phyloP scores from a whole-genome alignment of 257 asterid species.

The Linderniella brevidens region DNA sequence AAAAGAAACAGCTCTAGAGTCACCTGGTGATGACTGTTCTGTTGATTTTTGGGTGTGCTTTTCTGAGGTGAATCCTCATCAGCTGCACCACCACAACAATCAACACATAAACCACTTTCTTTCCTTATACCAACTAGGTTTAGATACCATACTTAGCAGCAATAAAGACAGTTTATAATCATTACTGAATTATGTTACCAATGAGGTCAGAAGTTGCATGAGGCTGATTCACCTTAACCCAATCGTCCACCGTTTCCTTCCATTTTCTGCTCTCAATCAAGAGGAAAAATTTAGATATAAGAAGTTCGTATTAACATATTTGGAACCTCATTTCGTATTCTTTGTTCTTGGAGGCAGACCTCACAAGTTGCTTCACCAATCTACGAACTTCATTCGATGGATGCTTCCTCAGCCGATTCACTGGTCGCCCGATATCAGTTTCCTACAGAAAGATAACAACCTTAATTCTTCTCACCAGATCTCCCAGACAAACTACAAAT shows the following conservation, averaged over 20 bases:
- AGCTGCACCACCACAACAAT: slow-evolving; percentile 50
- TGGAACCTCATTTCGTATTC: too few relatives aligned
- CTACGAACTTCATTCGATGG: slow-evolving; percentile 56
- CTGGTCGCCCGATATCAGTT: slow-evolving; percentile 82
- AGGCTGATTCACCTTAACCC: slow-evolving; percentile 71
- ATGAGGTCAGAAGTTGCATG: slow-evolving; percentile 35
- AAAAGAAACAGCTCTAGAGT: slow-evolving; percentile 12
- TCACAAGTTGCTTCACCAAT: slow-evolving; percentile 85
- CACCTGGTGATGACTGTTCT: slow-evolving; percentile 85
- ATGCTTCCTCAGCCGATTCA: slow-evolving; percentile 77
- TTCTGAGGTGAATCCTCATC: slow-evolving; percentile 97
- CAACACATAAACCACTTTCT: slow-evolving; percentile 4
- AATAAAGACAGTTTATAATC: background rate
- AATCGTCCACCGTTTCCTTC: slow-evolving; percentile 88
- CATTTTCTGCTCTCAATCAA: slow-evolving; percentile 47
- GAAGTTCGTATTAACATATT: too few relatives aligned
- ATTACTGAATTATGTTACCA: slow-evolving; percentile 22
- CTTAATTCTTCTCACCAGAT: background rate
- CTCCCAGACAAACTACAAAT: slow-evolving; percentile 1
- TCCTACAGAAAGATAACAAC: slow-evolving; percentile 29
- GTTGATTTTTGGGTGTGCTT: slow-evolving; percentile 39
- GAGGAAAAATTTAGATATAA: background rate
- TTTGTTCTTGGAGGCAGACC: slow-evolving; percentile 20
- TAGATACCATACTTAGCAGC: slow-evolving; percentile 7
- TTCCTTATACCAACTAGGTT: background rate